A percentile compares a stretch with the other conserved stretches of the same genome.
phyloP scores from a whole-genome alignment of 2,329 filamentous ascomycete genomes.

The Aspergillus caelatus region DNA sequence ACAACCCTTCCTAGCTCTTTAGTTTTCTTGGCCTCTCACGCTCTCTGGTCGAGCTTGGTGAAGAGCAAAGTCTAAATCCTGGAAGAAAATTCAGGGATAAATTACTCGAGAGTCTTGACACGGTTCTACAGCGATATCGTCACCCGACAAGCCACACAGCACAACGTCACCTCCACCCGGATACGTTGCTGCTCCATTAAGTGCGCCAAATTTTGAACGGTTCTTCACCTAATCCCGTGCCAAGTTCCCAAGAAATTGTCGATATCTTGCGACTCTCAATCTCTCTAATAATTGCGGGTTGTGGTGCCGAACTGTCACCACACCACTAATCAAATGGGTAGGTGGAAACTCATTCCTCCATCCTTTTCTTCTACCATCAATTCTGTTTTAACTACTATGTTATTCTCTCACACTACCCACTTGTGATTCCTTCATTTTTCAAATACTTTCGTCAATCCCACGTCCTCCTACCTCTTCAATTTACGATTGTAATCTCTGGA shows the following conservation, averaged over 20 bases:
- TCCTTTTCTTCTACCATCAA: background rate
- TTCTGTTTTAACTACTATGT: constrained; percentile 1
- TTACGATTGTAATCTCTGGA: background rate
- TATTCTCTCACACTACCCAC: constrained; percentile 10
- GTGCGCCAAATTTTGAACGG: background rate
- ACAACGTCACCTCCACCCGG: background rate
- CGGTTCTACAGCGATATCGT: background rate
- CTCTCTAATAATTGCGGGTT: background rate
- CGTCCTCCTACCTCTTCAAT: constrained; percentile 1
- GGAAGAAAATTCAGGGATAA: background rate
- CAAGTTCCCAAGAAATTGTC: background rate
- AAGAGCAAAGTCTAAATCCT: background rate
- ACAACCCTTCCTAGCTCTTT: background rate
- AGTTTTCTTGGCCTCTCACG: background rate
- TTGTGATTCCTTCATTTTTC: constrained; percentile 12
- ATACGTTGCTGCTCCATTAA: background rate
- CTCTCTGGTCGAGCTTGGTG: background rate
- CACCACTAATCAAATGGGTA: constrained; percentile 24
- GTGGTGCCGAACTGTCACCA: constrained; percentile 17
- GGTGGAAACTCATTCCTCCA: constrained; percentile 15
- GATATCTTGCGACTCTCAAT: background rate
- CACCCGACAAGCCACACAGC: background rate
- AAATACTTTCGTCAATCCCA: constrained; percentile 13
- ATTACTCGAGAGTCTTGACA: background rate
- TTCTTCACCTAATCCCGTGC: background rate